Evolutionary conservation across 163 green algal species (phyloP).

Genomic region (Scenedesmus sp.): DNA sequence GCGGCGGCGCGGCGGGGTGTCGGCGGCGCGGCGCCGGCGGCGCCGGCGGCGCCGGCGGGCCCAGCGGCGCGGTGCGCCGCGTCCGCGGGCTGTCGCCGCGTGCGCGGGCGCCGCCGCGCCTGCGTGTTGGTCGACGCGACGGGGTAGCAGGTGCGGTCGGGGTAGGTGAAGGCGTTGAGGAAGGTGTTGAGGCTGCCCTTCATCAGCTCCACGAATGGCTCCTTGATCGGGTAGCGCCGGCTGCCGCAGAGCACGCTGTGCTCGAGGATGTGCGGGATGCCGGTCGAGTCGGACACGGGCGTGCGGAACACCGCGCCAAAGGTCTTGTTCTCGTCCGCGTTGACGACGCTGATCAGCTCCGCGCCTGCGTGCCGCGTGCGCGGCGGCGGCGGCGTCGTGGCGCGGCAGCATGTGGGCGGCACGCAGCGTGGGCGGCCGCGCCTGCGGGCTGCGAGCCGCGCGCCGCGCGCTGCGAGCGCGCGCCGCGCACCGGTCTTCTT

Average conservation of each 20-base stretch:
- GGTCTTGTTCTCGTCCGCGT: slow-evolving; percentile 99
- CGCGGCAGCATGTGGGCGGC: too few relatives aligned
- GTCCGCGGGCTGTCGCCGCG: not conserved
- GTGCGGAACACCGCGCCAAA: slow-evolving; percentile 98
- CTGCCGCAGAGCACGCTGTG: slow-evolving; percentile 48
- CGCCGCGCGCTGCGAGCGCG: not conserved
- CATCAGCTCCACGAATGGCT: slow-evolving; percentile 99
- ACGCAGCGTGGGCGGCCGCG: too few relatives aligned
- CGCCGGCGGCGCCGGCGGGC: not conserved
- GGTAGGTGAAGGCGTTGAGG: slow-evolving; percentile 99
- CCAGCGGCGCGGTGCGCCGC: not conserved
- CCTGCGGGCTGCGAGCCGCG: too few relatives aligned
- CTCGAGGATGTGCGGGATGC: slow-evolving; percentile 57
- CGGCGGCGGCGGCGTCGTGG: not conserved
- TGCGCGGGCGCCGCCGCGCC: slow-evolving; percentile 47
- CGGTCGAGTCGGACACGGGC: slow-evolving; percentile 88
- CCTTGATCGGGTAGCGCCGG: slow-evolving; percentile 93
- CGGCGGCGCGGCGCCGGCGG: not conserved
- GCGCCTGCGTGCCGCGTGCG: slow-evolving; percentile 70
- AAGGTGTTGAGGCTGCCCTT: slow-evolving; percentile 99
- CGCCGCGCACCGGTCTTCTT: slow-evolving; percentile 83
- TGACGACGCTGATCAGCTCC: slow-evolving; percentile 94
- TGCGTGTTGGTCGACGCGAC: slow-evolving; percentile 94
- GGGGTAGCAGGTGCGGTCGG: slow-evolving; percentile 99
- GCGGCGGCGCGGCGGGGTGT: too few relatives aligned